Percentiles rank a stretch among this genome's conserved stretches.
Conservation (phyloP, 306 rosid species). For the Betula pendula region DNA sequence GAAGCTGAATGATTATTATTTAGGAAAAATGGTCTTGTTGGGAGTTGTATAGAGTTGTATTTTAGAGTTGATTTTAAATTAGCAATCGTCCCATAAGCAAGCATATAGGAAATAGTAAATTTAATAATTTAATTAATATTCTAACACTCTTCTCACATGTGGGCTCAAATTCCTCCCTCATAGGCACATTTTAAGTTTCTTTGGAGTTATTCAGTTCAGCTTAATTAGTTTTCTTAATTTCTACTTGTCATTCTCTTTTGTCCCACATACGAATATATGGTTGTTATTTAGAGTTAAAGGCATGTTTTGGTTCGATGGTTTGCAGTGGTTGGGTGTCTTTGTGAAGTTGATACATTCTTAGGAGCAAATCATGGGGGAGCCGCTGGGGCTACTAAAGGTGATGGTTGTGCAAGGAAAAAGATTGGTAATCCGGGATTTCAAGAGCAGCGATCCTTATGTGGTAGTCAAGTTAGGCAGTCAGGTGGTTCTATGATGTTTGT, state of each 20-base stretch:
- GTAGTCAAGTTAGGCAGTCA: constrained; percentile 85
- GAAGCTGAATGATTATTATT: not conserved
- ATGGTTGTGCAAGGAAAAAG: constrained; percentile 74
- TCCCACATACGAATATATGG: not conserved
- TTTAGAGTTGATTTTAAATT: not conserved
- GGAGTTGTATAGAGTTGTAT: not conserved
- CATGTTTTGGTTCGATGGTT: constrained; percentile 8
- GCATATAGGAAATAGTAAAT: too few species aligned
- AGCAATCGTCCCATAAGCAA: too few species aligned
- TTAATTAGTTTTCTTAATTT: not conserved
- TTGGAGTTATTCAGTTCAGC: not conserved
- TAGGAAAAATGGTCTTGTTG: not conserved
- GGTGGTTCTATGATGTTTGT: constrained; percentile 37
- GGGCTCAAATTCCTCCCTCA: too few species aligned
- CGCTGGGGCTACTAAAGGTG: constrained; percentile 69
- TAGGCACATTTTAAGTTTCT: too few species aligned
- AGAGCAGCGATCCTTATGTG: constrained; percentile 96
- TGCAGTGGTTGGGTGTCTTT: constrained; percentile 11
- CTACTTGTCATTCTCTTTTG: not conserved
- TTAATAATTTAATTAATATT: too few species aligned
- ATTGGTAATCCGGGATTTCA: constrained; percentile 93
- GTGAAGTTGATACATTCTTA: constrained; percentile 6
- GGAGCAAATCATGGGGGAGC: constrained; percentile 58
- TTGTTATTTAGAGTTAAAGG: not conserved
- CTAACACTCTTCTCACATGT: too few species aligned